Conservation (phyloP, 768 basidiomycete species). For the Coprinellus micaceus region DNA sequence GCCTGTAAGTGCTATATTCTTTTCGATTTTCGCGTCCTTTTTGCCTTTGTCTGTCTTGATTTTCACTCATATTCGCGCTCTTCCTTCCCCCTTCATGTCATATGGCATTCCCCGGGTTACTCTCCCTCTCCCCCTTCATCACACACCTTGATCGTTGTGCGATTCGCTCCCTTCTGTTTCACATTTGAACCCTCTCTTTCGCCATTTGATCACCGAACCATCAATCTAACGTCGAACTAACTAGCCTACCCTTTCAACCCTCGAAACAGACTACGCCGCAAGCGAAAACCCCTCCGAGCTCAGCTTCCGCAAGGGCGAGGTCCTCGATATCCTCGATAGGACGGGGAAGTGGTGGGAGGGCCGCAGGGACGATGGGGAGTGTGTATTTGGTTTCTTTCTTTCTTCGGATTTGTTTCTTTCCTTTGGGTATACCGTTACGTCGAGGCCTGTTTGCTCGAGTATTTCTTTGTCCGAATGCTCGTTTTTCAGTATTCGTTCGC, state of each 20-base stretch:
- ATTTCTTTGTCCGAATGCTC: too few relatives aligned
- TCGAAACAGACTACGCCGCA: slow-evolving; percentile 47
- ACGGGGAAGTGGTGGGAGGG: slow-evolving; percentile 87
- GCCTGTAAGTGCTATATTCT: slow-evolving; percentile 20
- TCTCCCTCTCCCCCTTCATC: background rate
- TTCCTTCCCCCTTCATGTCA: too few relatives aligned
- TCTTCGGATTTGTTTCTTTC: too few relatives aligned
- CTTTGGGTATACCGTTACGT: too few relatives aligned
- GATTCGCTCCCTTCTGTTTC: background rate
- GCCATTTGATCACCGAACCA: background rate
- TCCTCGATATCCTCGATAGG: slow-evolving; percentile 75
- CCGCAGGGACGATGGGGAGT: slow-evolving; percentile 65
- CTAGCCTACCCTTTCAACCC: background rate
- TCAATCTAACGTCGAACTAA: background rate
- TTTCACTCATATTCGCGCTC: slow-evolving; percentile 1
- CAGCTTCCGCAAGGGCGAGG: too few relatives aligned
- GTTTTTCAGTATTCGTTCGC: too few relatives aligned
- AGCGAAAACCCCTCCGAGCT: too few relatives aligned
- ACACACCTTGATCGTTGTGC: background rate
- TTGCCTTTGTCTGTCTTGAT: slow-evolving; percentile 1
- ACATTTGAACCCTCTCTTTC: slow-evolving; percentile 1
- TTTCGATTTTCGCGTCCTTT: slow-evolving; percentile 46
- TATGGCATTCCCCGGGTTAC: background rate
- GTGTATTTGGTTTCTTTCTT: slow-evolving; percentile 31
- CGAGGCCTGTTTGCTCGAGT: slow-evolving; percentile 40